Conservation (phyloP, 2,329 filamentous ascomycete species). For the Emergomyces pasteurianus region DNA sequence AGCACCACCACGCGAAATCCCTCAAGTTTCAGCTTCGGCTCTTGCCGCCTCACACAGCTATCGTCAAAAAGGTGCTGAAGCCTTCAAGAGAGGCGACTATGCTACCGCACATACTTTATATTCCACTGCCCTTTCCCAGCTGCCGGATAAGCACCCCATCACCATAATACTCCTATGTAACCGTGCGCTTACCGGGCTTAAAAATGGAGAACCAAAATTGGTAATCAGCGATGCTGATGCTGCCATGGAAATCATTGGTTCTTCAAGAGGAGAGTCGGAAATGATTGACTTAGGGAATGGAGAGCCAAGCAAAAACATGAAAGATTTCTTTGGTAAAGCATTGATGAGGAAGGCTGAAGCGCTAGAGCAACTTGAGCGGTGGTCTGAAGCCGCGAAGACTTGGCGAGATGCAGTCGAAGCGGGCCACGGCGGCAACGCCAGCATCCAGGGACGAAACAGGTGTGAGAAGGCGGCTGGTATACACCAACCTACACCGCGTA, state of each 20-base stretch:
- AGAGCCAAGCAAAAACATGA: constrained; percentile 71
- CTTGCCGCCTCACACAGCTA: constrained; percentile 66
- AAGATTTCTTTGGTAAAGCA: constrained; percentile 85
- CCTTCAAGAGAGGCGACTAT: constrained; percentile 92
- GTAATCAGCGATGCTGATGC: constrained; percentile 75
- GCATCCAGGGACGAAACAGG: constrained; percentile 72
- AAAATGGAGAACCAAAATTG: constrained; percentile 81
- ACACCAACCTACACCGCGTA: constrained; percentile 37
- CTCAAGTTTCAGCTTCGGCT: constrained; percentile 54
- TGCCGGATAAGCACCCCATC: constrained; percentile 71
- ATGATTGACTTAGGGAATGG: constrained; percentile 55
- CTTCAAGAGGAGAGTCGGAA: constrained; percentile 67
- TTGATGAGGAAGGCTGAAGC: constrained; percentile 91
- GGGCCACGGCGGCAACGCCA: constrained; percentile 73
- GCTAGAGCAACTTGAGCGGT: constrained; percentile 88
- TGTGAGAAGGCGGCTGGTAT: constrained; percentile 82
- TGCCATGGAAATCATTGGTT: constrained; percentile 68
- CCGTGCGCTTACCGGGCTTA: constrained; percentile 76
- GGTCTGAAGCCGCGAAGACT: constrained; percentile 65
- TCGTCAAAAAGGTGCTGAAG: constrained; percentile 67
- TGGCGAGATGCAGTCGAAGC: constrained; percentile 78
- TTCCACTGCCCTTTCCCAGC: constrained; percentile 57
- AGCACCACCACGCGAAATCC: constrained; percentile 41
- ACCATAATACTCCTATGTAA: constrained; percentile 85
- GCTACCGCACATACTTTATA: constrained; percentile 76